phyloP scores from a whole-genome alignment of 148 eudicot species.

The Silene uniflora region DNA sequence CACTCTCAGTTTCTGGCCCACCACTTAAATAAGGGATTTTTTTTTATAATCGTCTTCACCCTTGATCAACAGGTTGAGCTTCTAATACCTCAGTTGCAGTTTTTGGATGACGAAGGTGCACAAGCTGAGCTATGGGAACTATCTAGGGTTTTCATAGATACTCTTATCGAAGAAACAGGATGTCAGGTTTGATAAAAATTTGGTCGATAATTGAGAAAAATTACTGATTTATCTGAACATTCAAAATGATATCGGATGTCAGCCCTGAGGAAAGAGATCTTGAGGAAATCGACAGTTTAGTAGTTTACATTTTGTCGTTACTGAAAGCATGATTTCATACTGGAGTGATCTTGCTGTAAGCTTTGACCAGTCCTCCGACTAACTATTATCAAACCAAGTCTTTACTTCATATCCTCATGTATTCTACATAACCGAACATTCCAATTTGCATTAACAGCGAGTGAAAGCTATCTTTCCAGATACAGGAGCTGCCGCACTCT shows the following conservation, averaged over 20 bases:
- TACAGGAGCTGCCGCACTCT: slow-evolving; percentile 97
- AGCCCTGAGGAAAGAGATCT: background rate
- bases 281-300: background rate
- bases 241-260: background rate
- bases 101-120: slow-evolving; percentile 98
- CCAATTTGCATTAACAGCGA: slow-evolving; percentile 41
- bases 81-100: slow-evolving; percentile 91
- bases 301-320: too few species aligned
- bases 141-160: slow-evolving; percentile 77
- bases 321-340: background rate
- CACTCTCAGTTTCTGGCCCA: background rate
- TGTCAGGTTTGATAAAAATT: slow-evolving; percentile 50
- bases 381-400: background rate
- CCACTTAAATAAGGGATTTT: background rate
- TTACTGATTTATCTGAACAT: background rate
- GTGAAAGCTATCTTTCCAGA: slow-evolving; percentile 97
- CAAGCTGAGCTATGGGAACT: slow-evolving; percentile 95
- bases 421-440: slow-evolving; percentile 12
- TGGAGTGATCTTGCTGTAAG: background rate
- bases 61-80: slow-evolving; percentile 64
- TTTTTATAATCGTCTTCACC: background rate
- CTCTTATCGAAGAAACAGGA: slow-evolving; percentile 88
- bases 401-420: background rate
- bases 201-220: background rate
- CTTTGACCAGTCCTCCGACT: background rate